A percentile compares a stretch with the other conserved stretches of the same genome.
Evolutionary conservation across 805 yeast species (phyloP).

Genomic region (Dipodascopsis tothii): DNA sequence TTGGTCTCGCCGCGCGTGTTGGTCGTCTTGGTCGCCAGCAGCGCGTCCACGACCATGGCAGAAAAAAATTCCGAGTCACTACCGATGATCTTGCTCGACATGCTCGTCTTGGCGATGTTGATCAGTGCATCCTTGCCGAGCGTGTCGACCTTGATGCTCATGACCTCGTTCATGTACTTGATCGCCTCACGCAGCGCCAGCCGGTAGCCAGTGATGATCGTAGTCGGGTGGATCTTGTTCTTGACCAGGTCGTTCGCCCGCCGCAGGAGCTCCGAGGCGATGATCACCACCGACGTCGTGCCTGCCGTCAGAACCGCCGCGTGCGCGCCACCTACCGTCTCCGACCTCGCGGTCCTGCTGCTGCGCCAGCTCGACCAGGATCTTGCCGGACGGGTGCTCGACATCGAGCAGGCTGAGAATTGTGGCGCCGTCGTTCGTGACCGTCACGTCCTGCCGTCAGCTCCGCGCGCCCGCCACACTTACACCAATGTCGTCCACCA

Average conservation of each 20-base stretch:
- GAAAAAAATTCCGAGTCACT: conserved; percentile 85
- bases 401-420: conserved; percentile 84
- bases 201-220: conserved; percentile 93
- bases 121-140: conserved; percentile 76
- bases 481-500: conserved; percentile 91
- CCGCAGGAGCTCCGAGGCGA: conserved; percentile 85
- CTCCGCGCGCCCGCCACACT: background rate
- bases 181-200: conserved; percentile 88
- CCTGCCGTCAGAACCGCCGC: conserved; percentile 1
- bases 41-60: conserved; percentile 86
- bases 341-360: conserved; percentile 99
- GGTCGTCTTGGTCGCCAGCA: conserved; percentile 87
- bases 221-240: conserved; percentile 93
- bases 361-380: conserved; percentile 92
- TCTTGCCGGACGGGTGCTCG: conserved; percentile 98
- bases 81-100: conserved; percentile 95
- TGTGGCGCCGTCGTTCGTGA: conserved; percentile 98
- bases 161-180: conserved; percentile 74
- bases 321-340: conserved; percentile 49
- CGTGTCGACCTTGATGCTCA: conserved; percentile 70
- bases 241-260: conserved; percentile 91
- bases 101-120: conserved; percentile 91
- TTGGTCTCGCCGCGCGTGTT: conserved; percentile 79
- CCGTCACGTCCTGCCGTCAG: conserved; percentile 64
- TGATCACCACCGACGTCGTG: conserved; percentile 92